Evolutionary conservation across 2,329 filamentous ascomycete species (phyloP).

Genomic region (Penicillium thymicola): DNA sequence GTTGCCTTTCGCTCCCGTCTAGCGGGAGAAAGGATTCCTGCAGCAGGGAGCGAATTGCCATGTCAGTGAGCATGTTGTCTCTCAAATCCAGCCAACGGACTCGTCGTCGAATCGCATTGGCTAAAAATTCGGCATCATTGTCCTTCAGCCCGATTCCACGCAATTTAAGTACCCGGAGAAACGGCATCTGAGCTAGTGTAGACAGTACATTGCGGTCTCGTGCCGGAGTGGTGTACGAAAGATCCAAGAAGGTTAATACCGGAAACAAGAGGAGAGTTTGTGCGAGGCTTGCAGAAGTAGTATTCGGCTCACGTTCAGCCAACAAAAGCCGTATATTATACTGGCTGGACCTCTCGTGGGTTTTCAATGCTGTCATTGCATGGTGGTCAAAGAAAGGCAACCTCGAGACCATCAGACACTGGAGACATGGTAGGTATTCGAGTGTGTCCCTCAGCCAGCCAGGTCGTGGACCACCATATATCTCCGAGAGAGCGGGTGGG

Average conservation of each 20-base stretch:
- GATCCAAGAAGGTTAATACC: slow-evolving; percentile 55
- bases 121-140: slow-evolving; percentile 51
- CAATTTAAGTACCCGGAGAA: slow-evolving; percentile 57
- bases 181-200: slow-evolving; percentile 46
- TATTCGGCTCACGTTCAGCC: slow-evolving; percentile 56
- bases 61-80: slow-evolving; percentile 57
- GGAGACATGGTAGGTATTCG: slow-evolving; percentile 56
- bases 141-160: slow-evolving; percentile 54
- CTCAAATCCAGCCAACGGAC: slow-evolving; percentile 57
- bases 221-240: slow-evolving; percentile 54
- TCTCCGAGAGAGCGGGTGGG: slow-evolving; percentile 58
- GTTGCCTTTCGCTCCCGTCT: background rate
- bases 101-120: slow-evolving; percentile 49
- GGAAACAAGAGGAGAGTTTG: slow-evolving; percentile 54
- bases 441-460: slow-evolving; percentile 60
- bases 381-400: slow-evolving; percentile 62
- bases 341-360: slow-evolving; percentile 20
- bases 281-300: slow-evolving; percentile 54
- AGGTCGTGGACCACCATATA: slow-evolving; percentile 57
- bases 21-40: slow-evolving; percentile 48
- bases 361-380: slow-evolving; percentile 50
- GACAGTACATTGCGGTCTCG: slow-evolving; percentile 50
- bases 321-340: slow-evolving; percentile 56
- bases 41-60: slow-evolving; percentile 51
- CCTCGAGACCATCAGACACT: slow-evolving; percentile 57